phyloP scores from a whole-genome alignment of 2,329 filamentous ascomycete genomes.

The Dendryphion nanum region DNA sequence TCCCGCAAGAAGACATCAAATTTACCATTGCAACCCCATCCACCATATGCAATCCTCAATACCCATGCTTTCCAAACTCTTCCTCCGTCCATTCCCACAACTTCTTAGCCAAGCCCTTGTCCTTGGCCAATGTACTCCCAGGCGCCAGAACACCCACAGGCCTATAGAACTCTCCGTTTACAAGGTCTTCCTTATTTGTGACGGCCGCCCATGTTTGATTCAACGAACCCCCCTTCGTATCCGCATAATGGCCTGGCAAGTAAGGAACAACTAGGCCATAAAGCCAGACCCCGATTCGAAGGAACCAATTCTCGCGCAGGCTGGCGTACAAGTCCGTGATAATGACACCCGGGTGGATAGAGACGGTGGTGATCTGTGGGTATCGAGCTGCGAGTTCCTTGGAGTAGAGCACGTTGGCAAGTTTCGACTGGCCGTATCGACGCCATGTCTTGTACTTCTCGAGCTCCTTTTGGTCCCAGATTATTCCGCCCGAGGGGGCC shows the following conservation, averaged over 20 bases:
- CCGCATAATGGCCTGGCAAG: conserved; percentile 30
- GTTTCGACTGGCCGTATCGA: conserved; percentile 51
- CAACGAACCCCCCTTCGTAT: conserved; percentile 35
- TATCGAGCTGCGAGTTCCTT: conserved; percentile 44
- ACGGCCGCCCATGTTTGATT: conserved; percentile 46
- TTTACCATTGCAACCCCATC: too few relatives aligned
- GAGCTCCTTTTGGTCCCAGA: conserved; percentile 36
- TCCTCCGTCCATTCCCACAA: conserved; percentile 40
- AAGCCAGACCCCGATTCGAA: conserved; percentile 24
- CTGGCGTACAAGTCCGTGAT: conserved; percentile 43
- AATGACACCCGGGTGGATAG: conserved; percentile 52
- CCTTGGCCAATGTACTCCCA: conserved; percentile 24
- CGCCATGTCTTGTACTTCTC: conserved; percentile 25
- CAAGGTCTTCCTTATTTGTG: conserved; percentile 30
- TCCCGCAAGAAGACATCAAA: too few relatives aligned
- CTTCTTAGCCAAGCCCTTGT: conserved; percentile 34
- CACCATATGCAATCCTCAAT: too few relatives aligned
- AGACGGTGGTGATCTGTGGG: conserved; percentile 44
- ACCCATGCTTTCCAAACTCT: conserved; percentile 33
- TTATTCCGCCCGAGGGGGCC: conserved; percentile 28
- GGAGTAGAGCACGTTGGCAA: conserved; percentile 51
- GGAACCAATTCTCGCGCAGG: conserved; percentile 20
- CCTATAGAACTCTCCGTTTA: conserved; percentile 44
- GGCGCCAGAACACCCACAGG: conserved; percentile 27
- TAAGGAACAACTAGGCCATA: conserved; percentile 19